phyloP scores from a whole-genome alignment of 192 early-diverging fungal species.

The Rhizoclosmatium sp. region DNA sequence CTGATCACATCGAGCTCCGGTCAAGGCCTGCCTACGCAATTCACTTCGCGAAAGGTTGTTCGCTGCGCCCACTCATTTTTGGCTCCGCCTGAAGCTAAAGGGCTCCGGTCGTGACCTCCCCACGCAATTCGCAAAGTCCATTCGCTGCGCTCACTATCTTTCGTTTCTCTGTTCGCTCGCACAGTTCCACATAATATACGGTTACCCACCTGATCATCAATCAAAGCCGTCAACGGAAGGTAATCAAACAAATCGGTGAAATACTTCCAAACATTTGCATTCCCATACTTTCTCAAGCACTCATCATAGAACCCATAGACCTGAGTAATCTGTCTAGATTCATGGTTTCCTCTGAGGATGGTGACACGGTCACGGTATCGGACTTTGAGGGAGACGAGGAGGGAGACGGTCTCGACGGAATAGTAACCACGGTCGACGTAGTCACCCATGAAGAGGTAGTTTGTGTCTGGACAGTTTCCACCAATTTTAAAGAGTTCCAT shows the following conservation, averaged over 20 bases:
- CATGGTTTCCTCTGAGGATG: constrained; percentile 93
- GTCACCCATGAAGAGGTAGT: constrained; percentile 98
- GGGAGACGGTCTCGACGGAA: constrained; percentile 96
- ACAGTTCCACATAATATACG: too few relatives aligned
- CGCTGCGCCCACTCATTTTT: too few relatives aligned
- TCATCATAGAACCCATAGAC: constrained; percentile 99
- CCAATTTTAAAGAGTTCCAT: constrained; percentile 94
- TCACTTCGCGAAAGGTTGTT: too few relatives aligned
- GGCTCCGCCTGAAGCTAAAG: too few relatives aligned
- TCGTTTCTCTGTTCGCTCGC: too few relatives aligned
- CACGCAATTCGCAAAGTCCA: too few relatives aligned
- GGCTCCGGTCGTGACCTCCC: too few relatives aligned
- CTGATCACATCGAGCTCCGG: too few relatives aligned
- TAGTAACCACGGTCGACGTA: constrained; percentile 97
- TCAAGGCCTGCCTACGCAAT: too few relatives aligned
- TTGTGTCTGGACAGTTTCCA: constrained; percentile 95
- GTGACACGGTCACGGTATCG: constrained; percentile 94
- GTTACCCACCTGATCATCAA: constrained; percentile 76
- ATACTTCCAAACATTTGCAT: constrained; percentile 95
- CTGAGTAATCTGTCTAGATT: constrained; percentile 94
- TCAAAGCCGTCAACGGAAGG: constrained; percentile 90
- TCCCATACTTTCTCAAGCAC: constrained; percentile 95
- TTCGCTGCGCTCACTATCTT: too few relatives aligned
- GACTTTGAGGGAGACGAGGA: constrained; percentile 93
- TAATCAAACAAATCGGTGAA: constrained; percentile 99